phyloP scores from a whole-genome alignment of 2,329 filamentous ascomycete genomes.

The Fusarium concolor region DNA sequence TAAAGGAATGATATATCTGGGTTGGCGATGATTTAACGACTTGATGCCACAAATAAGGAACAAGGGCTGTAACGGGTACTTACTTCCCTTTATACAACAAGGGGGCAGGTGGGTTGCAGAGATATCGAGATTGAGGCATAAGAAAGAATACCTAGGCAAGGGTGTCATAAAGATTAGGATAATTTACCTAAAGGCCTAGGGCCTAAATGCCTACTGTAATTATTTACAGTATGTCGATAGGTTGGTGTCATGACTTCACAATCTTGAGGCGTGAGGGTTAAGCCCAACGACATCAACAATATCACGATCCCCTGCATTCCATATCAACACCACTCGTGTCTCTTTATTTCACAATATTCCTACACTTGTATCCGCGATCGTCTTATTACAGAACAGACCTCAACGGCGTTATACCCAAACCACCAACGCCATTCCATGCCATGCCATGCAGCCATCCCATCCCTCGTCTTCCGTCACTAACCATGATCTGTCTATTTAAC shows the following conservation, averaged over 20 bases:
- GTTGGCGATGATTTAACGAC: too few relatives aligned
- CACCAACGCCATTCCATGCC: slow-evolving; percentile 33
- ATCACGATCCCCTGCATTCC: not conserved
- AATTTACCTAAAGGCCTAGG: too few relatives aligned
- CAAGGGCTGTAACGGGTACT: too few relatives aligned
- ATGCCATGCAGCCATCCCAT: slow-evolving; percentile 7
- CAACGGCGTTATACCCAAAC: slow-evolving; percentile 19
- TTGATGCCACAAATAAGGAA: too few relatives aligned
- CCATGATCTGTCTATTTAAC: slow-evolving; percentile 48
- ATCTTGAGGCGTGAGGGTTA: slow-evolving; percentile 14
- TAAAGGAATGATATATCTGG: too few relatives aligned
- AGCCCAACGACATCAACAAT: slow-evolving; percentile 14
- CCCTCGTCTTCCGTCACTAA: not conserved
- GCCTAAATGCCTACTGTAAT: too few relatives aligned
- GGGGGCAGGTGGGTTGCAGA: too few relatives aligned
- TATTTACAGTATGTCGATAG: too few relatives aligned
- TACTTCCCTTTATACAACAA: too few relatives aligned
- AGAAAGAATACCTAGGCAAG: too few relatives aligned
- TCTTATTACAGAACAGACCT: slow-evolving; percentile 3
- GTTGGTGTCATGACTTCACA: slow-evolving; percentile 17
- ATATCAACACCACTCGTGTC: not conserved
- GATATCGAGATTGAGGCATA: too few relatives aligned
- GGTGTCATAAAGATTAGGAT: too few relatives aligned
- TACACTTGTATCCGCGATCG: slow-evolving; percentile 26
- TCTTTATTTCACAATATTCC: slow-evolving; percentile 29